Conservation (phyloP, 306 rosid genomes). For the Pterocarpus macrocarpus region DNA sequence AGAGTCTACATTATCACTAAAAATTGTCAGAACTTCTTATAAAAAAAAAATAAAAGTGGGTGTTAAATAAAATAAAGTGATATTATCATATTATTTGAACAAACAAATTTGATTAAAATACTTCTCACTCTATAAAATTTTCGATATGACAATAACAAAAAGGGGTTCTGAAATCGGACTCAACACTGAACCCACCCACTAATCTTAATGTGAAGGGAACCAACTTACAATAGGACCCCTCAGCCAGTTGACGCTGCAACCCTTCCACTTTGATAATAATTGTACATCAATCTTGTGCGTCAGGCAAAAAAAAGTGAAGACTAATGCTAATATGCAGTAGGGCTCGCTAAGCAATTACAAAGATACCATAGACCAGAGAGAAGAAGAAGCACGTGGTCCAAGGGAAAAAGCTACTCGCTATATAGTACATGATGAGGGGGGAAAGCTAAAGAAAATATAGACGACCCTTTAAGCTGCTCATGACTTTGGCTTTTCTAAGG, state of each 20-base stretch:
- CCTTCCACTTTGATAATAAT: constrained; percentile 58
- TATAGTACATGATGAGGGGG: background rate
- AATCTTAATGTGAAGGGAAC: constrained; percentile 33
- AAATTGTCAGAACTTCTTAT: too few relatives aligned
- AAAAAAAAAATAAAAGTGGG: too few relatives aligned
- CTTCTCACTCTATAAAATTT: too few relatives aligned
- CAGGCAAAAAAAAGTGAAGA: constrained; percentile 58
- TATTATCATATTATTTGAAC: too few relatives aligned
- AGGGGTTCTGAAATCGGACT: constrained; percentile 4
- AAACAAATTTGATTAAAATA: too few relatives aligned
- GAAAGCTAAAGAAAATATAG: constrained; percentile 7
- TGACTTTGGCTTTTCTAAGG: constrained; percentile 49
- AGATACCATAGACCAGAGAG: constrained; percentile 33
- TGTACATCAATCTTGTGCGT: constrained; percentile 56
- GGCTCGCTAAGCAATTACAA: constrained; percentile 42
- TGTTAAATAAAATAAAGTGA: too few relatives aligned
- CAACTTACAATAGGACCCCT: constrained; percentile 46
- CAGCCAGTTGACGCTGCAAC: constrained; percentile 45
- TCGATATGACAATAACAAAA: background rate
- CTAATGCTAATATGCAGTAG: background rate
- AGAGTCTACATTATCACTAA: too few relatives aligned
- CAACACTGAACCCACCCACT: constrained; percentile 20
- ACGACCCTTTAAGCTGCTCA: constrained; percentile 48
- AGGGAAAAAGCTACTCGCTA: constrained; percentile 43
- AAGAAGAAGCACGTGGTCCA: constrained; percentile 57